Conservation (phyloP, 495 filamentous ascomycete species). For the Podospora pseudopauciseta region DNA sequence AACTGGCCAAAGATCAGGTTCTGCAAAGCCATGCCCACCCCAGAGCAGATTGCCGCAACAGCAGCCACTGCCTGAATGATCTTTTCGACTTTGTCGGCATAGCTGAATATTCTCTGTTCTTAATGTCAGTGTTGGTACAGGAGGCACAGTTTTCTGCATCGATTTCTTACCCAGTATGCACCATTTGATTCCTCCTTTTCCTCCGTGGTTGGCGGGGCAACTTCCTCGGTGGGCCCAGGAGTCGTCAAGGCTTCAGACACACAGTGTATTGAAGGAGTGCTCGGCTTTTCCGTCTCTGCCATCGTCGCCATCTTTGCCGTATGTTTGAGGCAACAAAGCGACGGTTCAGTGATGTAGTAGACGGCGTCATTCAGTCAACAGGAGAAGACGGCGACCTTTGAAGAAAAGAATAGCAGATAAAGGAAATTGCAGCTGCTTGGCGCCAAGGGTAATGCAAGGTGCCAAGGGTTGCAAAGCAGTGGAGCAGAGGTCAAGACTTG, state of each 20-base stretch:
- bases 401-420: background rate
- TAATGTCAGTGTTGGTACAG: background rate
- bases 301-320: background rate
- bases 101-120: slow-evolving; percentile 25
- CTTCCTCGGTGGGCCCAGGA: background rate
- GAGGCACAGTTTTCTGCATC: background rate
- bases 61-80: slow-evolving; percentile 20
- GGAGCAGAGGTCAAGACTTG: background rate
- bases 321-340: background rate
- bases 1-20: slow-evolving; percentile 37
- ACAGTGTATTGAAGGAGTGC: background rate
- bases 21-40: slow-evolving; percentile 36
- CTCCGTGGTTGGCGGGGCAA: background rate
- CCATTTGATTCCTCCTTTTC: background rate
- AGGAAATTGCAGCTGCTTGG: background rate
- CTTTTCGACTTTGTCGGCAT: slow-evolving; percentile 17
- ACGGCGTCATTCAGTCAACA: background rate
- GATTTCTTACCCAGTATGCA: slow-evolving; percentile 18
- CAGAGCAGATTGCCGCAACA: slow-evolving; percentile 27
- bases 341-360: background rate
- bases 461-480: background rate
- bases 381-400: background rate
- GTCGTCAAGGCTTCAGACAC: background rate
- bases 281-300: background rate
- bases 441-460: background rate